Conservation (phyloP, 1,284 basidiomycete species). For the Xerocomus nothofagi region DNA sequence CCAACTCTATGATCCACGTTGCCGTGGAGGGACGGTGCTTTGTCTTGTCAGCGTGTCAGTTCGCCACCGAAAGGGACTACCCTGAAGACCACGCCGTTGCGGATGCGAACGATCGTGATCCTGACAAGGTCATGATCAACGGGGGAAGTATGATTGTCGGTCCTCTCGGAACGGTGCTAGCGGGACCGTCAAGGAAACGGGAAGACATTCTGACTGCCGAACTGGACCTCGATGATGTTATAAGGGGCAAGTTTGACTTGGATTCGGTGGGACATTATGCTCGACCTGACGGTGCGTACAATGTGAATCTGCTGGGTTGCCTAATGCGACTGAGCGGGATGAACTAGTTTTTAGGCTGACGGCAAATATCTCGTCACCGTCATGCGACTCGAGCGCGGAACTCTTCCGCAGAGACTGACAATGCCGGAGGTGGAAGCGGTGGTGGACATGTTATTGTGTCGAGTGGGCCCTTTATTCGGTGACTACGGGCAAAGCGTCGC, state of each 20-base stretch:
- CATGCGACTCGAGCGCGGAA: not conserved
- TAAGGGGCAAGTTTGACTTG: slow-evolving; percentile 71
- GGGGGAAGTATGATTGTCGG: slow-evolving; percentile 71
- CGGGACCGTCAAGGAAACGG: slow-evolving; percentile 60
- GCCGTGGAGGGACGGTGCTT: slow-evolving; percentile 78
- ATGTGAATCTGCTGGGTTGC: not conserved
- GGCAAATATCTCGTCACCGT: slow-evolving; percentile 6
- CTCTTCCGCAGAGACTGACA: not conserved
- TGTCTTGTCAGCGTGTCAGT: slow-evolving; percentile 69
- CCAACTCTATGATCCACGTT: slow-evolving; percentile 68
- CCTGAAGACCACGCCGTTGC: slow-evolving; percentile 54
- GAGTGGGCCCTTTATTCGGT: slow-evolving; percentile 18
- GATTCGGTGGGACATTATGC: slow-evolving; percentile 73
- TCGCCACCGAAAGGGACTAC: slow-evolving; percentile 60
- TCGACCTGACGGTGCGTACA: slow-evolving; percentile 59
- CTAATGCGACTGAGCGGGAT: slow-evolving; percentile 8
- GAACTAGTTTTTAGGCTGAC: slow-evolving; percentile 31
- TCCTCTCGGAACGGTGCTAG: slow-evolving; percentile 66
- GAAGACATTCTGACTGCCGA: slow-evolving; percentile 68
- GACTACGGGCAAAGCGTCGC: slow-evolving; percentile 15
- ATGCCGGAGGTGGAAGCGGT: not conserved
- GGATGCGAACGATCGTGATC: slow-evolving; percentile 40
- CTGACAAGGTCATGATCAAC: slow-evolving; percentile 61
- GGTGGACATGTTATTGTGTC: slow-evolving; percentile 10
- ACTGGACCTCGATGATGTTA: slow-evolving; percentile 59